Base-by-base conservation (phyloP, 2,329 filamentous ascomycete species). In the Lasiodiplodia citricola region DNA sequence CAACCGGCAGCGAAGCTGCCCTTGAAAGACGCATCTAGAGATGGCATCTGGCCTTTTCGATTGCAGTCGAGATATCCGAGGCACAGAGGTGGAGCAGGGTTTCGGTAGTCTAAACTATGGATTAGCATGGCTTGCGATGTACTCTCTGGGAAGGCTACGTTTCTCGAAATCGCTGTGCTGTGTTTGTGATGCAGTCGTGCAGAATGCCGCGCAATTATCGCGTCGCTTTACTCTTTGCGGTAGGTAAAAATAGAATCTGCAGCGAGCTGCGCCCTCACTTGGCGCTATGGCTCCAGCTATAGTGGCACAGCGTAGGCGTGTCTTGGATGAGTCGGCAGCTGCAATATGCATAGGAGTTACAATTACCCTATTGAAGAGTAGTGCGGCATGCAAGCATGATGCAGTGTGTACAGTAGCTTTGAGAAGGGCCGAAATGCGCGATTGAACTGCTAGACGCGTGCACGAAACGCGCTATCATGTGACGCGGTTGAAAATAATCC, bases 391-490 rank as follows among this genome's bases (percentile, higher is more conserved):
- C 38, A 41, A 16, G 38, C 14, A 16, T 16, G 38, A 41, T 16
- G 13, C 14, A 1, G 38, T 41, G 38, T 16, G 18, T 44, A 16
- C 4, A 4, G 38, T 14, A 16, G 38, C 14, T 16, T 44, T 14
- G 18, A 44, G 13, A 44, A 44, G 38, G 38, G 14, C 38, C 38
- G 38, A 44, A 44, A 44, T 44, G 38, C 38, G 38, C 38, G 38
- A 16, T 5, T 18, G 38, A 16, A 44, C 41, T 16, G n/a, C 16
- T 10, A 18, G 18, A 47, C 41, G 41, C 41, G 41, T 18, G 7
- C 41, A 47, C n/a, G 41, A 21, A 35, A 57, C 31, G 54, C 54
- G 54, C 28, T n/a, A 57, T 57, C 31, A 57, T 37, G 54, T 57
- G 54, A 38, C 38, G 25, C 14, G 1, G 11, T 16, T 31, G 23